Evolutionary conservation across 148 eudicot species (phyloP), one percentile per base, ranked within the genome.

Genomic region (Cornus controversa): DNA sequence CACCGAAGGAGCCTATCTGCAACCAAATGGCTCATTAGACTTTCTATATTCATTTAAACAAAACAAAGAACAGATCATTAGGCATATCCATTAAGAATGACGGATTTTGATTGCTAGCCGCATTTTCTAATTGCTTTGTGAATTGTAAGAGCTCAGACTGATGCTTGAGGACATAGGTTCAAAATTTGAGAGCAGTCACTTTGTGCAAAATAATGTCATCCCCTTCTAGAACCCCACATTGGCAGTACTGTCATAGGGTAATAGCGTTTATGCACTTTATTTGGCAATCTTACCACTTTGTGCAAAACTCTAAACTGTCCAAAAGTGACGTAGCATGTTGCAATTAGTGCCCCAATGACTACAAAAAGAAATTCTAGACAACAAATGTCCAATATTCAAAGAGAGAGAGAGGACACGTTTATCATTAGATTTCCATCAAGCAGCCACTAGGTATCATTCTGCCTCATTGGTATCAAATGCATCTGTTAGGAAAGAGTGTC

Each of bases 1-100:
- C 89, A 82, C 99, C 98, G 82, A 90, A 96, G 31, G 97, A 96
- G 86, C 99, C 99, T 89, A 96, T 93, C 99, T 96, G 99, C 86
- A 92, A 85, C 76, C 83, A 82, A 85, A 80, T 54, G 75, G 75
- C 66, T 82, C 84, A 82, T 83, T 80, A 90, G 89, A 79, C 63
- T 77, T 66, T 64, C 73, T 34, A 13, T 8, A 69, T 50, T 29
- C 47, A 72, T 42, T 67, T 66, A 11, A 74, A 68, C 45, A 4
- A 58, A 47, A 54, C 29, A 47, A 36, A 22, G 26, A 54, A 66
- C 50, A 72, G 75, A 71, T 20, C 57, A 66, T 27, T 31, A 53
- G 62, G 54, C 67, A 31, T 66, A 34, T 37, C 26, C 23, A 40
- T 34, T 62, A n/a, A 22, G 69, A 64, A 28, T 42, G 28, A 36